Evolutionary conservation across 2,329 filamentous ascomycete species (phyloP).

Genomic region (Aureobasidium sp.): DNA sequence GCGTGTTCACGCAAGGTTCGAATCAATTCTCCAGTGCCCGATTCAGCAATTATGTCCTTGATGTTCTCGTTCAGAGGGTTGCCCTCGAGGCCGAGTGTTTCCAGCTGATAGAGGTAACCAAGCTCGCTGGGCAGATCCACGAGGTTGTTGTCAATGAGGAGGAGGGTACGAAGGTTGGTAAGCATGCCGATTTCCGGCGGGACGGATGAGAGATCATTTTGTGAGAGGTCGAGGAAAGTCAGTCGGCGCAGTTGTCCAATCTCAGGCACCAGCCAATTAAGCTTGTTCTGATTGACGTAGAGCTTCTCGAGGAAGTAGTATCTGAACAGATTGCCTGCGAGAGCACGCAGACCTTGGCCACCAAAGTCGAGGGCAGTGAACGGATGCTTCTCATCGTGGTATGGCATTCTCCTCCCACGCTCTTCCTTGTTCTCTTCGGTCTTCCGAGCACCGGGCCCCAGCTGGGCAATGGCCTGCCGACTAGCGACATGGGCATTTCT

Average conservation of each 20-base stretch:
- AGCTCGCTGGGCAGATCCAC: conserved; percentile 75
- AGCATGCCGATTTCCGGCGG: conserved; percentile 96
- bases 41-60: conserved; percentile 77
- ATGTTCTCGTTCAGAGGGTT: conserved; percentile 73
- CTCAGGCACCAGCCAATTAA: conserved; percentile 68
- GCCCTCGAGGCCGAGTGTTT: conserved; percentile 85
- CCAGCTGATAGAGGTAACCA: conserved; percentile 79
- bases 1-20: conserved; percentile 76
- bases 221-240: conserved; percentile 77
- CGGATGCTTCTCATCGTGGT: conserved; percentile 9
- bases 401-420: conserved; percentile 13
- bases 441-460: conserved; percentile 40
- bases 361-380: conserved; percentile 79
- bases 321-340: conserved; percentile 72
- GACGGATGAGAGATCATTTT: conserved; percentile 74
- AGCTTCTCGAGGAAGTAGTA: conserved; percentile 88
- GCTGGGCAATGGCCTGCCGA: conserved; percentile 53
- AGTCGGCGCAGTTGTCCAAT: conserved; percentile 79
- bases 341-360: conserved; percentile 83
- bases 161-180: conserved; percentile 76
- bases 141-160: conserved; percentile 87
- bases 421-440: conserved; percentile 37
- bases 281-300: conserved; percentile 88
- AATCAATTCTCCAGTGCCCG: conserved; percentile 80
- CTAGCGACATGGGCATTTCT: conserved; percentile 64